phyloP scores from a whole-genome alignment of 2,329 filamentous ascomycete species.

The Coccinonectria pachysandricola region DNA sequence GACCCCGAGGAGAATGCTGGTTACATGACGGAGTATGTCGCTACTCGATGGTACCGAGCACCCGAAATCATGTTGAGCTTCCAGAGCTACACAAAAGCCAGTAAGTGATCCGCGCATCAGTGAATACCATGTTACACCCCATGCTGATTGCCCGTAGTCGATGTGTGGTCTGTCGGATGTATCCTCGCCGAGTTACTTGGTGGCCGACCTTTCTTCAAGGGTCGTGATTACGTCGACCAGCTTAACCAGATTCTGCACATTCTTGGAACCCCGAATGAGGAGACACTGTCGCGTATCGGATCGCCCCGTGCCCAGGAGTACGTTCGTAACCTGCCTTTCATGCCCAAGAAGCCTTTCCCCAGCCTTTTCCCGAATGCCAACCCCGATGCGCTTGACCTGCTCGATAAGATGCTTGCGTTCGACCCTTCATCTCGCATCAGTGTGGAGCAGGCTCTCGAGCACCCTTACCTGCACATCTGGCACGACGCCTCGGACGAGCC shows the following conservation, averaged over 20 bases:
- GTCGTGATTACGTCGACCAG: constrained; percentile 97
- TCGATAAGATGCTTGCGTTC: constrained; percentile 96
- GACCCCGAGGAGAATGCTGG: constrained; percentile 97
- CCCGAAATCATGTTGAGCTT: constrained; percentile 99
- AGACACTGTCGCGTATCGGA: constrained; percentile 86
- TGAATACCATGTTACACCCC: neutral
- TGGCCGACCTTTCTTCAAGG: constrained; percentile 97
- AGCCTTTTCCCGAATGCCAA: constrained; percentile 89
- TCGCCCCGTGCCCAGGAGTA: constrained; percentile 96
- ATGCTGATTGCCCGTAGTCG: constrained; percentile 51
- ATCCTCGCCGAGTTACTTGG: constrained; percentile 94
- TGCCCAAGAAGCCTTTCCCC: constrained; percentile 87
- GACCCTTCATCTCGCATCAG: constrained; percentile 88
- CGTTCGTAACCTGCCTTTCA: constrained; percentile 88
- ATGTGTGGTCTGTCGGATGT: constrained; percentile 98
- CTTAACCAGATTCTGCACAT: constrained; percentile 98
- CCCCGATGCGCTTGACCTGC: constrained; percentile 85
- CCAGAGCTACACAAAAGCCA: constrained; percentile 99
- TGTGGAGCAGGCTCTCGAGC: constrained; percentile 90
- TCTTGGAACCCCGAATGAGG: constrained; percentile 90
- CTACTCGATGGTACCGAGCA: constrained; percentile 88
- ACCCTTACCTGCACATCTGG: constrained; percentile 96
- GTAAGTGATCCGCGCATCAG: constrained; percentile 68
- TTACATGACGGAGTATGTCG: constrained; percentile 99
- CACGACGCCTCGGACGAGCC: constrained; percentile 96